phyloP scores from a whole-genome alignment of 768 basidiomycete genomes.

The Suillus hirtellus region DNA sequence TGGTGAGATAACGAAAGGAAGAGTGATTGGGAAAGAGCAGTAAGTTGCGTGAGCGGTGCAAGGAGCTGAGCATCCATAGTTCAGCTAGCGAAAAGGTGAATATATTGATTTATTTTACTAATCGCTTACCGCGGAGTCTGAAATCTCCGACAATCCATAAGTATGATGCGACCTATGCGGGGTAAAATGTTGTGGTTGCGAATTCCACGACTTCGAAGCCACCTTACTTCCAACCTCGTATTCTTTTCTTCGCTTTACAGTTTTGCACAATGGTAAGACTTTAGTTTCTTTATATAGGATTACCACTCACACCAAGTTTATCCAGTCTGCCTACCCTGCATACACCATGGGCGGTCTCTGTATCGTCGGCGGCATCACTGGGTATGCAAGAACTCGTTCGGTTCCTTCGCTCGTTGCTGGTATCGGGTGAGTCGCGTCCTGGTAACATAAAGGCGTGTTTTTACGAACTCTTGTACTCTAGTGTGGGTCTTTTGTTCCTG shows the following conservation, averaged over 20 bases:
- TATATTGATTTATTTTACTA: conserved; percentile 1
- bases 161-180: not conserved
- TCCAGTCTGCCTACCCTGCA: conserved; percentile 79
- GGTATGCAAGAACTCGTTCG: conserved; percentile 70
- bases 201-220: not conserved
- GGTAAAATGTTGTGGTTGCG: not conserved
- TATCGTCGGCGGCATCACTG: conserved; percentile 73
- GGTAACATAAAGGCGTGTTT: not conserved
- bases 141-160: not conserved
- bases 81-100: not conserved
- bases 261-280: not conserved
- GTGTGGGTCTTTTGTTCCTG: conserved; percentile 77
- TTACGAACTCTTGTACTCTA: conserved; percentile 26
- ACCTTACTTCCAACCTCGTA: not conserved
- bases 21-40: conserved; percentile 62
- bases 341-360: conserved; percentile 77
- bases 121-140: not conserved
- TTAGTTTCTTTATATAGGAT: not conserved
- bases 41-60: conserved; percentile 60
- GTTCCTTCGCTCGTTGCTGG: conserved; percentile 84
- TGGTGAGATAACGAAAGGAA: conserved; percentile 61
- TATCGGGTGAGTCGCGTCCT: conserved; percentile 53
- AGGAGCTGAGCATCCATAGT: conserved; percentile 54
- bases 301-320: not conserved
- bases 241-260: too few species aligned